Evolutionary conservation across 805 yeast genomes (phyloP).

Genomic region (Hanseniaspora hatyaiensis): DNA sequence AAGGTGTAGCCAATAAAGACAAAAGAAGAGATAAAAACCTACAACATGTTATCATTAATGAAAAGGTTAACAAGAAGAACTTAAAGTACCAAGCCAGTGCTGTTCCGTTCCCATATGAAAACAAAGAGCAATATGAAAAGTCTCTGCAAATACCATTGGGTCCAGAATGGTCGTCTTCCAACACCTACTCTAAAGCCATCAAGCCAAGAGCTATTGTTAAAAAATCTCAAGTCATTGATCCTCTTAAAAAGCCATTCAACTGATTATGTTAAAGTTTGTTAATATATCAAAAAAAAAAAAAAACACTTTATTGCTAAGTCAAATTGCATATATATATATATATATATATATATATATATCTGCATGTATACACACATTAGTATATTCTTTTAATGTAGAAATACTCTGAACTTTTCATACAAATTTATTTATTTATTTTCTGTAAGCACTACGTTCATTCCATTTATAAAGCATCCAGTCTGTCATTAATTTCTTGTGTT

Average conservation of each 20-base stretch:
- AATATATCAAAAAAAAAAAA: too few species aligned
- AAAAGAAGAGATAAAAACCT: conserved; percentile 67
- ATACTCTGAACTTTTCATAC: too few species aligned
- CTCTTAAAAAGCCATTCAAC: conserved; percentile 75
- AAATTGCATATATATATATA: neutral
- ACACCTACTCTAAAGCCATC: conserved; percentile 73
- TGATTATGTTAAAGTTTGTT: too few species aligned
- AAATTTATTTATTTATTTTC: too few species aligned
- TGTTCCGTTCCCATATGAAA: conserved; percentile 94
- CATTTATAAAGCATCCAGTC: conserved; percentile 75
- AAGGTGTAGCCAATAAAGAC: conserved; percentile 62
- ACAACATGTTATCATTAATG: conserved; percentile 80
- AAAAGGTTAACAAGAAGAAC: conserved; percentile 70
- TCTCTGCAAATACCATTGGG: conserved; percentile 92
- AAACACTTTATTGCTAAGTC: neutral
- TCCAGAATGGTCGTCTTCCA: conserved; percentile 87
- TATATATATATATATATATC: neutral
- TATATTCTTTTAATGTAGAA: too few species aligned
- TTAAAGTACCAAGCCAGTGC: conserved; percentile 72
- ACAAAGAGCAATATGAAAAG: conserved; percentile 87
- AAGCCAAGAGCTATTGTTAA: conserved; percentile 81
- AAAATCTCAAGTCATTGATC: conserved; percentile 83
- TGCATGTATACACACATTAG: too few species aligned
- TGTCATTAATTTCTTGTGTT: conserved; percentile 88
- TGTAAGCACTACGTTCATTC: too few species aligned